Percentiles rank a stretch among this genome's conserved stretches.
Conservation (phyloP, 371 early-diverging fungal genomes). For the Rhizopus arrhizus region DNA sequence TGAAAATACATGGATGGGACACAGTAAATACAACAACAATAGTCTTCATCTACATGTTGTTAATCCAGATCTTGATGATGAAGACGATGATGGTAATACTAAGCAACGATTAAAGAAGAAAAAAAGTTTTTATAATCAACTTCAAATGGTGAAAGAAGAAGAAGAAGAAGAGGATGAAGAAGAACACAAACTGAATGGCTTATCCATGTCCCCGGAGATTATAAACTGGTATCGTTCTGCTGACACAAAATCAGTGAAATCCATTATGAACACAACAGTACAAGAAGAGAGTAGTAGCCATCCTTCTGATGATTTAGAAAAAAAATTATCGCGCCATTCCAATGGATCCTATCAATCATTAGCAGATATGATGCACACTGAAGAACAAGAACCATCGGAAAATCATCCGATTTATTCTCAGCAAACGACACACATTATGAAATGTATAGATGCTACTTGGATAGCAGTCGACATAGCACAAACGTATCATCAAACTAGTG, state of each 20-base stretch:
- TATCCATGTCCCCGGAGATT: slow-evolving; percentile 41
- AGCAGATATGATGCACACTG: slow-evolving; percentile 32
- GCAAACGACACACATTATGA: slow-evolving; percentile 12
- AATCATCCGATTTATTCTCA: slow-evolving; percentile 5
- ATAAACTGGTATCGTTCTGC: slow-evolving; percentile 44
- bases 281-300: slow-evolving; percentile 14
- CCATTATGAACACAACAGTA: slow-evolving; percentile 5
- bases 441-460: slow-evolving; percentile 31
- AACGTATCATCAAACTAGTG: slow-evolving; percentile 10
- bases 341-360: slow-evolving; percentile 38
- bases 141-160: slow-evolving; percentile 29
- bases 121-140: slow-evolving; percentile 21
- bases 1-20: slow-evolving; percentile 52
- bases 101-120: slow-evolving; percentile 6
- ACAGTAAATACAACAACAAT: slow-evolving; percentile 29
- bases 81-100: slow-evolving; percentile 11
- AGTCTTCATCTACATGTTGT: slow-evolving; percentile 28
- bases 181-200: slow-evolving; percentile 9
- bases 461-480: slow-evolving; percentile 35
- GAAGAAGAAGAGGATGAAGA: slow-evolving; percentile 19
- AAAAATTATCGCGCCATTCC: slow-evolving; percentile 16
- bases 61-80: slow-evolving; percentile 23
- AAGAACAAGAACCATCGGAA: background rate
- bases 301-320: slow-evolving; percentile 5
- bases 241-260: slow-evolving; percentile 9